These are phyloP conservation scores for barley (Hordeum vulgare) DNA, from an alignment of 176 grass and related monocot species.

Conservation along the genomic window DNA sequence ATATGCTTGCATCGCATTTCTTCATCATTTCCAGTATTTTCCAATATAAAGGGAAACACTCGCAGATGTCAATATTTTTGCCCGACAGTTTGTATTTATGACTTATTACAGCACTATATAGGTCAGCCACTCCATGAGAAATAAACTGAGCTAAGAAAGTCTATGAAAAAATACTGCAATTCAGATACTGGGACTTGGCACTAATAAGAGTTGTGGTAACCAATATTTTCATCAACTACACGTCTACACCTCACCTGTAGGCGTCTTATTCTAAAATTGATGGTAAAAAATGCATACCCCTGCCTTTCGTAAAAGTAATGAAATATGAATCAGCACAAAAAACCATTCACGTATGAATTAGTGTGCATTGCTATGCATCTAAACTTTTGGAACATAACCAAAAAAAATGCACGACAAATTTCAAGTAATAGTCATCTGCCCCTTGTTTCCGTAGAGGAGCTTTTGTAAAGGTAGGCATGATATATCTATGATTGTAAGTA, in stretches of 20 bases:
- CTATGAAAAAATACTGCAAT: constrained; percentile 1
- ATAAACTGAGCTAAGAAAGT: not conserved
- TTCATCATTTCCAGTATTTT: too few relatives aligned
- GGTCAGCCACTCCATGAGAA: too few relatives aligned
- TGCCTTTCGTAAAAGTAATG: not conserved
- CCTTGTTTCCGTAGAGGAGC: not conserved
- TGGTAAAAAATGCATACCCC: not conserved
- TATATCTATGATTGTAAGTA: not conserved
- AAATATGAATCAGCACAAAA: not conserved
- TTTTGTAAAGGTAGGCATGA: not conserved
- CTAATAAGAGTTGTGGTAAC: not conserved
- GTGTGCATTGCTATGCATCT: not conserved
- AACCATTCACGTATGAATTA: not conserved
- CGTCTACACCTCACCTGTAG: not conserved
- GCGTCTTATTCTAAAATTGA: not conserved
- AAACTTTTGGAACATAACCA: not conserved
- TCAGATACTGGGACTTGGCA: not conserved
- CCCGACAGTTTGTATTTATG: too few relatives aligned
- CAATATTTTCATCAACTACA: not conserved
- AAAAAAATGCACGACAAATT: not conserved
- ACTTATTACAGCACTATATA: too few relatives aligned
- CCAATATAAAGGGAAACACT: too few relatives aligned
- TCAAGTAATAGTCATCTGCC: not conserved
- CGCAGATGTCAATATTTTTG: too few relatives aligned
- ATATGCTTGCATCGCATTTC: too few relatives aligned